These are phyloP conservation scores for Eimeria necatrix DNA, from an alignment of 169 alveolate genomes.

Conservation along the genomic window DNA sequence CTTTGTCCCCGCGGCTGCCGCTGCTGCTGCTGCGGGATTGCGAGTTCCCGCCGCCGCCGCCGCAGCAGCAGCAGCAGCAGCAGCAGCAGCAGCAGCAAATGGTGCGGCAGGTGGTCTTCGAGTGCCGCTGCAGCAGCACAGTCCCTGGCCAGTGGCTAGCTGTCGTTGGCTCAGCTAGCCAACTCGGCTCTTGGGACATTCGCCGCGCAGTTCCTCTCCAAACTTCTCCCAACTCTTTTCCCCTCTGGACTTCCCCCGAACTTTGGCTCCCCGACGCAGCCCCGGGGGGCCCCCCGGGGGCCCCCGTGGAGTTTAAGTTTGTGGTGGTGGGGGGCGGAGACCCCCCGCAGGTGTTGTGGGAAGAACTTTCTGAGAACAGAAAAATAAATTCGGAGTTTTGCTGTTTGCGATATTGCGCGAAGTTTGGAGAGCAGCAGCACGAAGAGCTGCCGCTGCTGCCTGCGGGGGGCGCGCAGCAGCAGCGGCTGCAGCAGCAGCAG, in stretches of 20 bases:
- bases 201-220: not conserved
- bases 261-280: not conserved
- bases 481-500: not conserved
- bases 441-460: constrained; percentile 46
- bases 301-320: constrained; percentile 49
- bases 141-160: constrained; percentile 58
- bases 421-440: constrained; percentile 2
- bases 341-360: not conserved
- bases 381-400: not conserved
- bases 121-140: constrained; percentile 63
- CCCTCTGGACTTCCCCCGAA: constrained; percentile 31
- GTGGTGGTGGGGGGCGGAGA: not conserved
- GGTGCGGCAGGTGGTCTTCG: constrained; percentile 30
- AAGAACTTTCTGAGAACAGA: not conserved
- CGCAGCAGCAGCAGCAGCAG: not conserved
- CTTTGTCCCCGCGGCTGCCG: not conserved
- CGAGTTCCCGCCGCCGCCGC: no score
- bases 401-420: not conserved
- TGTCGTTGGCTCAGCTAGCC: constrained; percentile 31
- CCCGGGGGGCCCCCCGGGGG: constrained; percentile 3
- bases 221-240: constrained; percentile 18
- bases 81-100: not conserved
- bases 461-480: not conserved
- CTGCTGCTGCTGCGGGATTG: not conserved
- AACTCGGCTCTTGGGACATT: constrained; percentile 20